Conservation (phyloP, 2,329 filamentous ascomycete genomes). For the Fusarium oligoseptatum region DNA sequence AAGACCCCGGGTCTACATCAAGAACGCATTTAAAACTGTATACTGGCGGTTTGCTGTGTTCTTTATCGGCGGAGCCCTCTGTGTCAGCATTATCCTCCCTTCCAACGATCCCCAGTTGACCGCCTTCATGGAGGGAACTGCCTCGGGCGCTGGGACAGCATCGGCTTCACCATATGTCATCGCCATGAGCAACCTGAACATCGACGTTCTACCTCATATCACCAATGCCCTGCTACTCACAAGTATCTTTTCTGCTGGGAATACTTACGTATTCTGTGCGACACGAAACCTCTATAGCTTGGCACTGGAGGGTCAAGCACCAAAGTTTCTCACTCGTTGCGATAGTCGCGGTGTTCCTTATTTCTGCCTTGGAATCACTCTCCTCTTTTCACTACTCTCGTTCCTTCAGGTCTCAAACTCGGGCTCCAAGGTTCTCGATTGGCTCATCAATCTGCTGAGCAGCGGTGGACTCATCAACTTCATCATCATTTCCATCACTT, state of each 20-base stretch:
- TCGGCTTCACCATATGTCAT: background rate
- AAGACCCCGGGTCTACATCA: background rate
- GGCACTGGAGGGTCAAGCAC: background rate
- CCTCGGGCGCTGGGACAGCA: background rate
- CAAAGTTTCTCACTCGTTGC: background rate
- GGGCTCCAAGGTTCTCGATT: slow-evolving; percentile 65
- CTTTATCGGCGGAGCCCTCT: background rate
- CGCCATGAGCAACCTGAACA: background rate
- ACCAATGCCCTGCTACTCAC: background rate
- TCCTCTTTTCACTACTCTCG: slow-evolving; percentile 57
- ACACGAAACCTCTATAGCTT: background rate
- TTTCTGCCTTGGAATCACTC: slow-evolving; percentile 63
- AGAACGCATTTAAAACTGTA: background rate
- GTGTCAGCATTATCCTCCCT: background rate
- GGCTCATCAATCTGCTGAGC: slow-evolving; percentile 67
- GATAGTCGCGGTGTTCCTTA: background rate
- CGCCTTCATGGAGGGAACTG: background rate
- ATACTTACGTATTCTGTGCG: background rate
- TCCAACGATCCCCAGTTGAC: background rate
- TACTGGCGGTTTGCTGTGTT: background rate
- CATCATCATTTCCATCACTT: slow-evolving; percentile 63
- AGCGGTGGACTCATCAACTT: slow-evolving; percentile 71
- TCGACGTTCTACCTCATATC: background rate
- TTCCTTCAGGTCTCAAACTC: slow-evolving; percentile 65
- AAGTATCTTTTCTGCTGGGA: background rate